Base-by-base conservation (phyloP, 2,329 filamentous ascomycete genomes). In the Diaporthe sp. region DNA sequence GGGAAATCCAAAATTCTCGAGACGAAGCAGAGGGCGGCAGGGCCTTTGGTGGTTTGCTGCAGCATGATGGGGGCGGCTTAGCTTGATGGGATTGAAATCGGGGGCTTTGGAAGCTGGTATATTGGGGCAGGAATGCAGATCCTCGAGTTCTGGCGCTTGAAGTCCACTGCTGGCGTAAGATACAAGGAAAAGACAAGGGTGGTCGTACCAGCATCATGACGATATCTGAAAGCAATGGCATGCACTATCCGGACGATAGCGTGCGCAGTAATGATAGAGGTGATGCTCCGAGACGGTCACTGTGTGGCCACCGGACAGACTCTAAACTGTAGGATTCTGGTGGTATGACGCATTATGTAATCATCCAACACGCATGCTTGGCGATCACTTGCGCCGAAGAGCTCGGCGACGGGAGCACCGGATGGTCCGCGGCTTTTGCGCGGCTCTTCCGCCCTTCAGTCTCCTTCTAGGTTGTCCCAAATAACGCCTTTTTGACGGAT, bases 241-340 rank as follows among this genome's bases (percentile, higher is more conserved):
- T 25, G 12, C 5, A 25, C 49, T 10, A 6, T 5, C 10, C 49
- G 22, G n/a, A 2, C 46, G 46, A 10, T 4, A 51, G 22, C 9
- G 4, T 25, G 5, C 22, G 22, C 22, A 25, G 13, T 51, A 4
- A 13, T 12, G 22, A 6, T 25, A 25, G 3, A 51, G 49, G 1
- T 49, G 46, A 25, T 12, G 9, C 0, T 12, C 0, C 2, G n/a
- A n/a, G 22, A 10, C 22, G 2, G 3, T 8, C 22, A 1, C 9
- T 10, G 9, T 51, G 9, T 51, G 5, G 3, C 9, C 1, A 6
- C 9, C 9, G 4, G 22, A 51, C 17, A 19, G 42, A 44, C 15
- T 44, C 15, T 44, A 39, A 13, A 12, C 37, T 12, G 2, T 39
- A 13, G 37, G 12, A 39, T 13, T 39, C 37, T 39, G 37, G 37